A percentile compares a stretch with the other conserved stretches of the same genome.
These are phyloP conservation scores for Neurospora sp. DNA, from an alignment of 495 filamentous ascomycete genomes.

Conservation along the genomic window DNA sequence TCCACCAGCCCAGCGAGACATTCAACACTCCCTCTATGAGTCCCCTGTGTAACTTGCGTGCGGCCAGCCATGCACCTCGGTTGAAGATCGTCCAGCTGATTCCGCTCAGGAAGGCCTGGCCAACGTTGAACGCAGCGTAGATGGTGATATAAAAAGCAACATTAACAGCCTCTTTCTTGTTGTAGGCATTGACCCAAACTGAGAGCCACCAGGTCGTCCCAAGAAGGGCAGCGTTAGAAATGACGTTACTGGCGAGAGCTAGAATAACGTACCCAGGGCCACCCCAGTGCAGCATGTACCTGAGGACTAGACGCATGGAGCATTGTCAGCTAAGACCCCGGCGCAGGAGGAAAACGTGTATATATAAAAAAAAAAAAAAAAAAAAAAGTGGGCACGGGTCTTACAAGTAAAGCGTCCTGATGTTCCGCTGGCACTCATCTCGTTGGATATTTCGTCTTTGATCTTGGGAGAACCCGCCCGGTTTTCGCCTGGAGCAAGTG, in stretches of 20 bases:
- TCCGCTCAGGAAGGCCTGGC: constrained; percentile 22
- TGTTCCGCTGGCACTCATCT: constrained; percentile 20
- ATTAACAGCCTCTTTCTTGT: constrained; percentile 20
- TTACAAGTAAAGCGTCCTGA: constrained; percentile 25
- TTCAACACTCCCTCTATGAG: constrained; percentile 36
- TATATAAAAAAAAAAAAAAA: too few species aligned
- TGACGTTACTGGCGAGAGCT: constrained; percentile 18
- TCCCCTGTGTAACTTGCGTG: constrained; percentile 32
- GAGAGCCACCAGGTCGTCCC: constrained; percentile 31
- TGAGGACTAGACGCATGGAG: constrained; percentile 12
- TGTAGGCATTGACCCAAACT: constrained; percentile 44
- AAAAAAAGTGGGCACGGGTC: background rate
- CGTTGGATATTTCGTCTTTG: constrained; percentile 6
- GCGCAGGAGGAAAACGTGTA: background rate
- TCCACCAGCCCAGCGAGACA: constrained; percentile 45
- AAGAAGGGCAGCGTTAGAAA: constrained; percentile 20
- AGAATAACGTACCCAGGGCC: constrained; percentile 20
- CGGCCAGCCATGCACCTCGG: constrained; percentile 35
- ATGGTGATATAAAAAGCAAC: constrained; percentile 28
- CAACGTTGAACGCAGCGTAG: constrained; percentile 23
- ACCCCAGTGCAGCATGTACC: constrained; percentile 31
- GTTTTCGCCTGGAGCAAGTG: background rate
- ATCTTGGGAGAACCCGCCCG: background rate
- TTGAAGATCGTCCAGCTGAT: constrained; percentile 25
- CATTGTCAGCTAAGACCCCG: background rate